These are phyloP conservation scores for Verticillium longisporum DNA, from an alignment of 2,329 filamentous ascomycete genomes.

Conservation along the genomic window DNA sequence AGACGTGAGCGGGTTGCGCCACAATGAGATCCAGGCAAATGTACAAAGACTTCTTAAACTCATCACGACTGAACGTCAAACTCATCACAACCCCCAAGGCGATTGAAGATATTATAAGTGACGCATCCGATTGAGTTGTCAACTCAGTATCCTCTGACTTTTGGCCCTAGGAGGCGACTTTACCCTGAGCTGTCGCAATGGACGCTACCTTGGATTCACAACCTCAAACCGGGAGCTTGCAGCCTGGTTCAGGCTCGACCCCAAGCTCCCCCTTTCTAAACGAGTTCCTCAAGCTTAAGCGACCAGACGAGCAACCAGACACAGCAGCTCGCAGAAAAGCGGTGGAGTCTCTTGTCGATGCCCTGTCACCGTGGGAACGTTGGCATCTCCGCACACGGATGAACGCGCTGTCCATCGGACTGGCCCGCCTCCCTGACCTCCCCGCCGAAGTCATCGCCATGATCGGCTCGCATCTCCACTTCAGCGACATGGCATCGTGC, in stretches of 20 bases:
- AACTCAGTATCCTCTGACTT: too few relatives aligned
- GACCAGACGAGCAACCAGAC: neutral
- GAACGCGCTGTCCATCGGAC: neutral
- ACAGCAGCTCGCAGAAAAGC: neutral
- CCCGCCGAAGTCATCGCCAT: neutral
- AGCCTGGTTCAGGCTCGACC: too few relatives aligned
- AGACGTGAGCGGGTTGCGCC: too few relatives aligned
- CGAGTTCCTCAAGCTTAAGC: neutral
- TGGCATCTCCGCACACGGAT: neutral
- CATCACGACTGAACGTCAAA: too few relatives aligned
- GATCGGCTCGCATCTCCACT: neutral
- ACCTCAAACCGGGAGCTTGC: neutral
- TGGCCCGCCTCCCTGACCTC: neutral
- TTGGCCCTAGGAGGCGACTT: too few relatives aligned
- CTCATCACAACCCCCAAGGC: too few relatives aligned
- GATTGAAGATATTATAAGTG: too few relatives aligned
- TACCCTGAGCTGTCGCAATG: neutral
- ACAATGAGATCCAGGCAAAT: too few relatives aligned
- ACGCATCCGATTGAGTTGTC: too few relatives aligned
- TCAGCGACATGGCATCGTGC: neutral
- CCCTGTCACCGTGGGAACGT: slow-evolving; percentile 1
- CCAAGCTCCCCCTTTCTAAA: neutral
- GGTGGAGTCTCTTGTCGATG: neutral
- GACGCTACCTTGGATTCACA: neutral
- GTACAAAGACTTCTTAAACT: too few relatives aligned